These are phyloP conservation scores for Sclerotiophoma versabilis DNA, from an alignment of 2,329 filamentous ascomycete species.

Conservation along the genomic window DNA sequence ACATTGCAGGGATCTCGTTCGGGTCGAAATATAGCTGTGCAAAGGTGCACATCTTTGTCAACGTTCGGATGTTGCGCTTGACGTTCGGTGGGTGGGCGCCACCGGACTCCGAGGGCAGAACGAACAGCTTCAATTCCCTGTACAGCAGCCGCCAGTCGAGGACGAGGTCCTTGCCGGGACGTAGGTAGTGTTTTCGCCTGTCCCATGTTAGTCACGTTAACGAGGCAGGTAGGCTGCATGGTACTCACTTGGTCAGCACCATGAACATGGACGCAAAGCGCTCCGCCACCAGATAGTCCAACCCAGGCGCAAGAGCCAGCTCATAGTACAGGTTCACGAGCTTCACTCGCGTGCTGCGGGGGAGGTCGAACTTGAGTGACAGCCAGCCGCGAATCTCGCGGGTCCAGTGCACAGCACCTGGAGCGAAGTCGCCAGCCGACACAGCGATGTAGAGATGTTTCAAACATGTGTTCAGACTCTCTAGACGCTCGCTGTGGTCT, in stretches of 20 bases:
- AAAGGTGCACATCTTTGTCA: conserved; percentile 90
- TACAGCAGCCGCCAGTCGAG: conserved; percentile 94
- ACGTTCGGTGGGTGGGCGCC: conserved; percentile 67
- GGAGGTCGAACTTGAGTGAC: conserved; percentile 95
- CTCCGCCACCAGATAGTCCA: conserved; percentile 82
- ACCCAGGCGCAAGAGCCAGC: conserved; percentile 85
- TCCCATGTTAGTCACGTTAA: conserved; percentile 35
- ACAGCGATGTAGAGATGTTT: conserved; percentile 93
- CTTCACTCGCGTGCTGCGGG: conserved; percentile 79
- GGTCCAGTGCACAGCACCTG: conserved; percentile 95
- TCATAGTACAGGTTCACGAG: conserved; percentile 94
- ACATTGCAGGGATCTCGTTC: conserved; percentile 76
- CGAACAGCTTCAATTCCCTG: conserved; percentile 89
- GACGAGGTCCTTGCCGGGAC: conserved; percentile 84
- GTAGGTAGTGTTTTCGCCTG: conserved; percentile 94
- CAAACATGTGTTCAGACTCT: conserved; percentile 83
- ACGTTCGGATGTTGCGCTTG: conserved; percentile 72
- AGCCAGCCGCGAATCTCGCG: conserved; percentile 95
- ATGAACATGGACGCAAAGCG: conserved; percentile 97
- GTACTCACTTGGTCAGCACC: conserved; percentile 83
- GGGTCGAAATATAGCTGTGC: conserved; percentile 94
- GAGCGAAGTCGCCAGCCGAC: conserved; percentile 90
- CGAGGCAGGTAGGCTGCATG: neutral
- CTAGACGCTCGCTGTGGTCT: conserved; percentile 76
- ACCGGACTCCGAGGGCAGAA: conserved; percentile 81